These are phyloP conservation scores for Murraya koenigii DNA, from an alignment of 345 rosid species.

Conservation along the genomic window DNA sequence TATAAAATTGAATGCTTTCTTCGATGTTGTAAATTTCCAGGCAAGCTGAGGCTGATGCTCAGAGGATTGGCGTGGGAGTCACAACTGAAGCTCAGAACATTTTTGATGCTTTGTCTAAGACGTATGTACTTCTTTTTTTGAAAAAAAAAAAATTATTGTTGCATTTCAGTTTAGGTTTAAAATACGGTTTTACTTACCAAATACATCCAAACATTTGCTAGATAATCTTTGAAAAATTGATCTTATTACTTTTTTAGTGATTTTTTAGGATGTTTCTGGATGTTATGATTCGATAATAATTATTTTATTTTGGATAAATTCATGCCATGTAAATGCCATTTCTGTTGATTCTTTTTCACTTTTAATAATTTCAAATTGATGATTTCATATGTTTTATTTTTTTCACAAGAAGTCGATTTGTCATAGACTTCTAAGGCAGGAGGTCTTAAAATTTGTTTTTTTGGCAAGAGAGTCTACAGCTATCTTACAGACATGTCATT, in stretches of 20 bases:
- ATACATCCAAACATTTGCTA: not conserved
- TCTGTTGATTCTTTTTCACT: not conserved
- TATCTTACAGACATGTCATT: not conserved
- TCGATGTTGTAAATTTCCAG: conserved; percentile 33
- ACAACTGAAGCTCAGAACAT: conserved; percentile 82
- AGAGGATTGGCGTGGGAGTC: conserved; percentile 92
- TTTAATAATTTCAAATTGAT: not conserved
- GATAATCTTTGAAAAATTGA: not conserved
- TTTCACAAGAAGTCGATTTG: not conserved
- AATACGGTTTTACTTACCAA: not conserved
- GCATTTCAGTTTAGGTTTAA: not conserved
- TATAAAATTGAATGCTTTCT: not conserved
- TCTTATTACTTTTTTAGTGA: not conserved
- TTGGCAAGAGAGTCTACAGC: not conserved
- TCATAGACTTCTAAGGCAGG: not conserved
- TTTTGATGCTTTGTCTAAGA: conserved; percentile 88
- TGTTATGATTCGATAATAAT: not conserved
- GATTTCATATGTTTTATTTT: not conserved
- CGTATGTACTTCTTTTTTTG: conserved; percentile 38
- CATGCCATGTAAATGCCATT: not conserved
- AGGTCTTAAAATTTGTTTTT: not conserved
- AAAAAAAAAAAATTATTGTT: not conserved
- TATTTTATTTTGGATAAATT: not conserved
- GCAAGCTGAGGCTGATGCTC: conserved; percentile 86
- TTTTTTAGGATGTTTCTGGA: not conserved